These are phyloP conservation scores for Colletotrichum musae DNA, from an alignment of 2,329 filamentous ascomycete genomes.

Conservation along the genomic window DNA sequence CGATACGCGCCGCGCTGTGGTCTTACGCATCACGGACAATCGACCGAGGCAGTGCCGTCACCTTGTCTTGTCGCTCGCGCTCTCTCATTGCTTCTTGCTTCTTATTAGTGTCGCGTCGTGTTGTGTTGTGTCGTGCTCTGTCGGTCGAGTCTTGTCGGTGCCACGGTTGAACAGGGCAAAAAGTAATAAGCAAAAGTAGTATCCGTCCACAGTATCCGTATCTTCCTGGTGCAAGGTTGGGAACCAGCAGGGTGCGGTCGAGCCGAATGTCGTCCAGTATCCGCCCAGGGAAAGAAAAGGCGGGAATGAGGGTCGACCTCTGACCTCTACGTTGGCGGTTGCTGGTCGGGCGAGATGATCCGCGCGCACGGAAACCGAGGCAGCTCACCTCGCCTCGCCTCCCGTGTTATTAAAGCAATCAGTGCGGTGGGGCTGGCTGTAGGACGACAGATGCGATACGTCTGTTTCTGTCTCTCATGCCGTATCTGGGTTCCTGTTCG, in stretches of 20 bases:
- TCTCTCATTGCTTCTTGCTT: too few relatives aligned
- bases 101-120: too few relatives aligned
- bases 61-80: too few relatives aligned
- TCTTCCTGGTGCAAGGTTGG: too few relatives aligned
- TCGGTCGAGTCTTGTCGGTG: constrained; percentile 8
- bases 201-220: too few relatives aligned
- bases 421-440: constrained; percentile 37
- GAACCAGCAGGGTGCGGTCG: too few relatives aligned
- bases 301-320: constrained; percentile 19
- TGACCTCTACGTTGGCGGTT: neutral
- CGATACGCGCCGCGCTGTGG: neutral
- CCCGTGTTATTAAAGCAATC: constrained; percentile 37
- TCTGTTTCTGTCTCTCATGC: constrained; percentile 13
- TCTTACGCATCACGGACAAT: constrained; percentile 13
- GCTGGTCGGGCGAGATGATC: constrained; percentile 21
- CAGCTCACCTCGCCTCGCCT: constrained; percentile 16
- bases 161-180: neutral
- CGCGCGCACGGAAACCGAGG: constrained; percentile 3
- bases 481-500: constrained; percentile 8
- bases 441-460: constrained; percentile 25
- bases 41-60: constrained; percentile 25
- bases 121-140: neutral
- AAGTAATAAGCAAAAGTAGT: neutral
- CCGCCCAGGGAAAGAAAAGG: constrained; percentile 18
- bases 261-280: neutral